Base-by-base conservation (phyloP, 1,284 basidiomycete genomes). In the Naganishia liquefaciens region DNA sequence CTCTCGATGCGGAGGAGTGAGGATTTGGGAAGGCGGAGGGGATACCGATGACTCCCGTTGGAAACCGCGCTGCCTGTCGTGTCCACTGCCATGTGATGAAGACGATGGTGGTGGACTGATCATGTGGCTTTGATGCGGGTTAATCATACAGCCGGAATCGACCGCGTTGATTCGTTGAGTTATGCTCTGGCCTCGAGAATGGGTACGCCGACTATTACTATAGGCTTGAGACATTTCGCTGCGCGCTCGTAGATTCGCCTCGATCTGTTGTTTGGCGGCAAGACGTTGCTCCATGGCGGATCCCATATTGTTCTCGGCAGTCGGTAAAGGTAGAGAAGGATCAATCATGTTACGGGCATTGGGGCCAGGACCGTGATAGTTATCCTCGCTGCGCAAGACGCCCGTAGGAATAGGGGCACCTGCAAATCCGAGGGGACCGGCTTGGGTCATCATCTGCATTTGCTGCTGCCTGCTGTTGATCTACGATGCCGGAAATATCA, bases 261-360 rank as follows among this genome's bases (percentile, higher is more conserved):
- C 63, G 49, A 64, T 64, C 27, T 64, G 63, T 27, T 64, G 63
- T 50, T 60, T 64, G 21, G 63, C 63, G 33, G 49, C 54, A 11
- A 51, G 47, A 21, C 63, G 63, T 51, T 64, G 63, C 49, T 64
- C 63, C 39, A 58, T 51, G 5, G 63, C 54, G 25, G 54, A 60
- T 19, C 44, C 53, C 25, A 64, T 37, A 37, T 55, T 42, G 25
- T 55, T 55, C 28, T 55, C 54, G n/a, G 54, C 54, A 15, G 54
- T 55, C 9, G 54, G 54, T 17, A 55, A 19, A n/a, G 54, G 54
- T 25, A 55, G 42, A 9, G 54, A 55, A 44, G 54, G 54, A 46
- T 55, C 54, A 25, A 55, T 55, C 27, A 30, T 55, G 27, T 55
- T 55, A 17, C 54, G 54, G n/a, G 54, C 27, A 13, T 44, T 42